These are phyloP conservation scores for Fraxinus greggii DNA, from an alignment of 305 asterid genomes.

Conservation along the genomic window DNA sequence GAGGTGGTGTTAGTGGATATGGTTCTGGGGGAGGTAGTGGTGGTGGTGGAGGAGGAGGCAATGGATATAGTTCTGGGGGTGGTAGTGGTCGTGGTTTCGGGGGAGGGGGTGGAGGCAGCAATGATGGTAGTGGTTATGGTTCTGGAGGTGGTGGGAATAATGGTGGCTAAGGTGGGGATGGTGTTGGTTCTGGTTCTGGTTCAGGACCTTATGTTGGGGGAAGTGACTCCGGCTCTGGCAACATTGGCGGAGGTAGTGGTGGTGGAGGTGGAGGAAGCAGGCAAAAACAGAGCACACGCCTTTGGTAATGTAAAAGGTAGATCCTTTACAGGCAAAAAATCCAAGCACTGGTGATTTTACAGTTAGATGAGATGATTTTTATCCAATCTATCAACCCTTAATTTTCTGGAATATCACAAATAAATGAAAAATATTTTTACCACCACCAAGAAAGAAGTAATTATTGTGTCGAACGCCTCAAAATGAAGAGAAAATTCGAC, in stretches of 20 bases:
- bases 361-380: constrained; percentile 14
- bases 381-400: constrained; percentile 9
- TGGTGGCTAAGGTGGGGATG: background rate
- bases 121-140: constrained; percentile 12
- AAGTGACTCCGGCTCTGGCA: constrained; percentile 14
- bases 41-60: constrained; percentile 20
- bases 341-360: background rate
- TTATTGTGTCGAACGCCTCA: background rate
- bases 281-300: background rate
- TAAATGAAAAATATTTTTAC: background rate
- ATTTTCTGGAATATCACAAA: background rate
- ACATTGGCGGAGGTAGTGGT: constrained; percentile 3
- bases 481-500: background rate
- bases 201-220: constrained; percentile 1
- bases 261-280: background rate
- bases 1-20: constrained; percentile 17
- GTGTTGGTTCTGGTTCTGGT: background rate
- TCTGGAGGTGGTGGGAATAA: constrained; percentile 16
- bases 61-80: constrained; percentile 14
- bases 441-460: background rate
- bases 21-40: constrained; percentile 9
- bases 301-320: background rate
- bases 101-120: constrained; percentile 15
- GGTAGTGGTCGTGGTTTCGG: constrained; percentile 21
- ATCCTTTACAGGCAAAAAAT: background rate